Conservation (phyloP, 139 green algal species). For the Haematococcus sp. region DNA sequence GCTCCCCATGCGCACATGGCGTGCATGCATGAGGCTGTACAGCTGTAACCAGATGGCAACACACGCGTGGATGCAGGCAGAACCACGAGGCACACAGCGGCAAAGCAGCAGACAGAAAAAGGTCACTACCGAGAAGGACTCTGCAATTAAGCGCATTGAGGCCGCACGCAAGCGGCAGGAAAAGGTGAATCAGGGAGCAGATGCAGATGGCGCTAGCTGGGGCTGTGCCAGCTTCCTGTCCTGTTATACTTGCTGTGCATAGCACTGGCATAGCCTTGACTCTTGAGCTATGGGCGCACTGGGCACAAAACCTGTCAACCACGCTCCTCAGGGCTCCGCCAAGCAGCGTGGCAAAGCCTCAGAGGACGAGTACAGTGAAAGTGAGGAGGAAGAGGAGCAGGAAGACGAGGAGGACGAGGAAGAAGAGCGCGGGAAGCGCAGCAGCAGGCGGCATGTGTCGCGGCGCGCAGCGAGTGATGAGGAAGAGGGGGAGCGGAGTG, state of each 20-base stretch:
- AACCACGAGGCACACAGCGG: neutral
- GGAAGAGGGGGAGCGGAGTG: neutral
- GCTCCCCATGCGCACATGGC: no score
- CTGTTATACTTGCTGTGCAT: no score
- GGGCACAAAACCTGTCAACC: no score
- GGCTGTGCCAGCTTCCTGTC: no score
- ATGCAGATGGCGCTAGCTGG: neutral
- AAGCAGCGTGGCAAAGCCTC: neutral
- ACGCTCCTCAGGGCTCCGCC: no score
- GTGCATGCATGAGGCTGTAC: neutral
- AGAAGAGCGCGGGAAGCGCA: constrained; percentile 1
- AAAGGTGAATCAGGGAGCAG: constrained; percentile 4
- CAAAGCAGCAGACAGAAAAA: constrained; percentile 14
- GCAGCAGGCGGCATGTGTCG: neutral
- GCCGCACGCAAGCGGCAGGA: constrained; percentile 15
- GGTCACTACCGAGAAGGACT: constrained; percentile 10
- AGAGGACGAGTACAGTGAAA: neutral
- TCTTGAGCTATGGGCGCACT: no score
- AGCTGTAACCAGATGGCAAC: no score
- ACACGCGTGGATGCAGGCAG: neutral
- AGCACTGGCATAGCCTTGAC: no score
- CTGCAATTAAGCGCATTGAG: constrained; percentile 8
- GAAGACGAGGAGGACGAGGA: constrained; percentile 10
- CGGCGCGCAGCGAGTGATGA: constrained; percentile 2
- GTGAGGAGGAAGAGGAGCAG: constrained; percentile 8